Base-by-base conservation (phyloP, 2,329 filamentous ascomycete genomes). In the Botrytis sinoallii region DNA sequence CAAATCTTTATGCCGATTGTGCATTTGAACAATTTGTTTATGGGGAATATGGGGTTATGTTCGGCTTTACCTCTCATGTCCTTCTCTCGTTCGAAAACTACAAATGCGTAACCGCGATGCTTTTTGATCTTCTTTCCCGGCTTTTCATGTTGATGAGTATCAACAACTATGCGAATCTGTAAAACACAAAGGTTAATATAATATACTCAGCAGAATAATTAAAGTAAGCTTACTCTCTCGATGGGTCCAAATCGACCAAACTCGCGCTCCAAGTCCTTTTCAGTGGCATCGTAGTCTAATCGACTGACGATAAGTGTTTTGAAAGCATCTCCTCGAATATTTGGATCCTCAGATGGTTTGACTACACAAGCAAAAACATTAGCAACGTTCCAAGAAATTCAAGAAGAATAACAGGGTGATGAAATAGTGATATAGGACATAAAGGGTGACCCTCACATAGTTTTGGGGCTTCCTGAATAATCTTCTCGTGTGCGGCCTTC, bases 71-170 rank as follows among this genome's bases (percentile, higher is more conserved):
- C 94, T 94, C 97, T 97, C 95, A 98, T 98, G 82, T 98, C 96
- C 84, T 95, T 95, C 85, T 98, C 96, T 83, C 93, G 92, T 84
- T 98, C 95, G 82, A 95, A 99, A 72, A 98, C 93, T 78, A 99
- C 92, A 82, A 99, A 99, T 75, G 94, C 96, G 83, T 99, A 99
- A 75, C 96, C 96, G 80, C 92, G 88, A 81, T 97, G 93, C 69
- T 91, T 85, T 85, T 94, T 94, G 81, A 92, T 92, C 81, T 93
- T 91, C 84, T 95, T 94, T 80, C 91, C 92, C 73, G 87, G 89
- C 83, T 88, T 92, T 81, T 88, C 88, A 78, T 88, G 84, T 75
- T 90, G 88, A 78, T 93, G 90, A 7, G 90, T 91, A 82, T 97
- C 92, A 79, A 90, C 90, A 78, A 98, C 89, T 79, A 97, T 93